These are phyloP conservation scores for Debaryomycetaceae sp. DNA, from an alignment of 1,139 yeast species.

Conservation along the genomic window DNA sequence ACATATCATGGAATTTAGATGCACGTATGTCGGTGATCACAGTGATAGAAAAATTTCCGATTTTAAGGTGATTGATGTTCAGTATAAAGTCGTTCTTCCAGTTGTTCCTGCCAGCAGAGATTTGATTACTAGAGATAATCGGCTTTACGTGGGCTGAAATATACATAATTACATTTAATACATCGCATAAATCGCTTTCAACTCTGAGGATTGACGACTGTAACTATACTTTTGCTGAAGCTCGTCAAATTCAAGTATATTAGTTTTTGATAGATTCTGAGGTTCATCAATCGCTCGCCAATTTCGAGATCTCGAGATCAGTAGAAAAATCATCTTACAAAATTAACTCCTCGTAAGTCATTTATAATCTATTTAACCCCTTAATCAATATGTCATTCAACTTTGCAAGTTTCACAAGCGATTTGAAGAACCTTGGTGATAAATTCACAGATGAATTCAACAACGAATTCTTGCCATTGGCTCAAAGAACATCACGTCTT, in stretches of 20 bases:
- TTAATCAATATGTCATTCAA: constrained; percentile 38
- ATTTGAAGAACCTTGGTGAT: constrained; percentile 38
- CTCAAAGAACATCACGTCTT: constrained; percentile 76
- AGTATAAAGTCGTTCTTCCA: constrained; percentile 63
- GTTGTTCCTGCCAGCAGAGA: background rate
- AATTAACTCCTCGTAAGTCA: too few relatives aligned
- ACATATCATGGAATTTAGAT: constrained; percentile 38
- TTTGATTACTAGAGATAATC: background rate
- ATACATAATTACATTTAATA: background rate
- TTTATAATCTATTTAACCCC: background rate
- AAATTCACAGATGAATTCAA: constrained; percentile 40
- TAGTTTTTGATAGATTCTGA: too few relatives aligned
- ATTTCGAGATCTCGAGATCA: too few relatives aligned
- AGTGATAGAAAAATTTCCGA: constrained; percentile 46
- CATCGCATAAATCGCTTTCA: too few relatives aligned
- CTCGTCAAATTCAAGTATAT: too few relatives aligned
- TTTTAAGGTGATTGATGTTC: constrained; percentile 59
- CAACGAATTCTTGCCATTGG: constrained; percentile 56
- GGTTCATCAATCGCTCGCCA: too few relatives aligned
- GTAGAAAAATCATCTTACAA: too few relatives aligned
- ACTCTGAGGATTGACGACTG: too few relatives aligned
- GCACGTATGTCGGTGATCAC: constrained; percentile 18
- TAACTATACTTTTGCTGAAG: too few relatives aligned
- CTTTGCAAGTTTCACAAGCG: constrained; percentile 40
- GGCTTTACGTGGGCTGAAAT: background rate